Percentiles rank a stretch among this genome's conserved stretches.
These are phyloP conservation scores for Phytopythium aichiense DNA, from an alignment of 352 stramenopile species.

Conservation along the genomic window DNA sequence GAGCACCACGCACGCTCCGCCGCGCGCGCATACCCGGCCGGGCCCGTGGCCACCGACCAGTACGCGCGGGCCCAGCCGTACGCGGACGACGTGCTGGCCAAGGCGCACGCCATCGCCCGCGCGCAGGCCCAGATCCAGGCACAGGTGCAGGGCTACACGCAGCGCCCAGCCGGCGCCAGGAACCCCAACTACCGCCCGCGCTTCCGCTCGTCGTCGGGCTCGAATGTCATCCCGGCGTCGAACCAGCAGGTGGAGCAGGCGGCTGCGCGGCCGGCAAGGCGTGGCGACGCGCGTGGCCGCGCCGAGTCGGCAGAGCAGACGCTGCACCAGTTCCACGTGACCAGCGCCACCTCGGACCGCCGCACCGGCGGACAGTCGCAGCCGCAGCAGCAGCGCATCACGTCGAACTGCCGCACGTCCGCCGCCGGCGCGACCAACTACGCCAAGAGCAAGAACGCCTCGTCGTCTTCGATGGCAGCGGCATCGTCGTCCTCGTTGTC, in stretches of 20 bases:
- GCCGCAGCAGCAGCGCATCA: slow-evolving; percentile 12
- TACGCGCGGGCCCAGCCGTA: neutral
- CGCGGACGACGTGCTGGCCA: slow-evolving; percentile 18
- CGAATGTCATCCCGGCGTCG: neutral
- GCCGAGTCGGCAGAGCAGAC: slow-evolving; percentile 14
- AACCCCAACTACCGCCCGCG: neutral
- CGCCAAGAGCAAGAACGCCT: slow-evolving; percentile 3
- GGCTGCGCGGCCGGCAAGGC: neutral
- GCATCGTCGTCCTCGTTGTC: neutral
- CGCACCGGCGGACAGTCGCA: slow-evolving; percentile 6
- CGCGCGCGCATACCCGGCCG: slow-evolving; percentile 1
- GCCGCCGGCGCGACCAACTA: slow-evolving; percentile 4
- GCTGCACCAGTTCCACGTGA: slow-evolving; percentile 15
- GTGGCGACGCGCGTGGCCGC: neutral
- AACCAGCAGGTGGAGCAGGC: slow-evolving; percentile 2
- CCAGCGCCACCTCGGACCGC: slow-evolving; percentile 5
- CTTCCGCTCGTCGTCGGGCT: slow-evolving; percentile 5
- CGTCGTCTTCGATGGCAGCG: neutral
- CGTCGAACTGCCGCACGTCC: slow-evolving; percentile 10
- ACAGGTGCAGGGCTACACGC: slow-evolving; percentile 30
- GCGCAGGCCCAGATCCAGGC: slow-evolving; percentile 30
- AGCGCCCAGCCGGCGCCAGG: neutral
- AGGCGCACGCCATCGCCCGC: slow-evolving; percentile 21
- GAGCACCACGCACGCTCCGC: neutral
- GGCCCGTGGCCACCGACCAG: neutral